Conservation (phyloP, 495 filamentous ascomycete species). For the Podospora pseudocomata region DNA sequence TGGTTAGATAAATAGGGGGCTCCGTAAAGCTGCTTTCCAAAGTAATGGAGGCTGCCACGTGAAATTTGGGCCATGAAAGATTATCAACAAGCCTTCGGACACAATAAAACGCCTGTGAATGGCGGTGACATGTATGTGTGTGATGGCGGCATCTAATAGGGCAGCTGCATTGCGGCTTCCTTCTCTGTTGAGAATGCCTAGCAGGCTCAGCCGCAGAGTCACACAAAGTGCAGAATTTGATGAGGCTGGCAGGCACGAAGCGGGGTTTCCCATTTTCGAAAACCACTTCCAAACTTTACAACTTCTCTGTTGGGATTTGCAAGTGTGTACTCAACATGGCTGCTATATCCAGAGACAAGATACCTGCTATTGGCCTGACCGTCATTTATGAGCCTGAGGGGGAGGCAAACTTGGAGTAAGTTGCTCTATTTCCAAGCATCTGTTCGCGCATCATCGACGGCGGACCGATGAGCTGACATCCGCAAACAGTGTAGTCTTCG, state of each 20-base stretch:
- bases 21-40: too few species aligned
- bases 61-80: too few species aligned
- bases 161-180: neutral
- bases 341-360: neutral
- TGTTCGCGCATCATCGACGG: too few species aligned
- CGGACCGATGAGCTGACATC: too few species aligned
- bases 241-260: neutral
- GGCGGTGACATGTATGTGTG: neutral
- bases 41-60: too few species aligned
- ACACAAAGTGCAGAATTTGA: neutral
- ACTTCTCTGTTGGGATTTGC: neutral
- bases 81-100: too few species aligned
- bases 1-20: too few species aligned
- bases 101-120: neutral
- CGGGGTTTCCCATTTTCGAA: neutral
- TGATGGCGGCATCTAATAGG: neutral
- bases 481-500: conserved; percentile 27
- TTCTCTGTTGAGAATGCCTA: neutral
- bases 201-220: neutral
- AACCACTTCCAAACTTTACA: neutral
- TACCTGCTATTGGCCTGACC: conserved; percentile 14
- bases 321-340: neutral
- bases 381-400: conserved; percentile 17
- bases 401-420: conserved; percentile 22
- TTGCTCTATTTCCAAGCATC: neutral